Evolutionary conservation across 202 grass and related monocot species (phyloP).

Genomic region (Carex sylvatica): DNA sequence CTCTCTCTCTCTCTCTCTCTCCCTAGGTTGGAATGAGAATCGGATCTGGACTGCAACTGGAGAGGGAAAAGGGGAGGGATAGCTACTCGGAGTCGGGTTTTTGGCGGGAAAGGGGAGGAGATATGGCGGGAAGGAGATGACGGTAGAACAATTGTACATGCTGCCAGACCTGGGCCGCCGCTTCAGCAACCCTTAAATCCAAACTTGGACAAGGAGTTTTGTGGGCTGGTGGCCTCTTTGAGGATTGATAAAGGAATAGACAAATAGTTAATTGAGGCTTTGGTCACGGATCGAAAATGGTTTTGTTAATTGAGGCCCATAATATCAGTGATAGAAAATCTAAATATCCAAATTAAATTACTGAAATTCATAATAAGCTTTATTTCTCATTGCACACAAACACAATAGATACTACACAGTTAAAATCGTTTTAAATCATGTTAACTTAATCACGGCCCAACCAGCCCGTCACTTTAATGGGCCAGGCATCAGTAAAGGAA

Average conservation of each 20-base stretch:
- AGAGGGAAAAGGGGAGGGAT: conserved; percentile 20
- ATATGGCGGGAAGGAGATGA: conserved; percentile 62
- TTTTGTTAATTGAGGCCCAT: not conserved
- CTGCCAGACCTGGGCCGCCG: not conserved
- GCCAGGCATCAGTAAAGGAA: not conserved
- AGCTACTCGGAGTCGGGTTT: conserved; percentile 24
- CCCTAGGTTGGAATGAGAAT: not conserved
- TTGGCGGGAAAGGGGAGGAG: conserved; percentile 58
- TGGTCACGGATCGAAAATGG: not conserved
- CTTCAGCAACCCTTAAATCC: not conserved
- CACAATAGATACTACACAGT: too few relatives aligned
- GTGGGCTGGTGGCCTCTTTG: not conserved
- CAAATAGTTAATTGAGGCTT: not conserved
- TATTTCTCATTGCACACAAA: too few relatives aligned
- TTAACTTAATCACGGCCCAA: not conserved
- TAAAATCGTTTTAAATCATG: too few relatives aligned
- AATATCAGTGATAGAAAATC: not conserved
- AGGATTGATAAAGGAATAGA: not conserved
- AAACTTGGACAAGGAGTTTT: not conserved
- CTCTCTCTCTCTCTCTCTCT: conserved; percentile 8
- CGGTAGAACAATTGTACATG: not conserved
- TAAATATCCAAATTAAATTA: too few relatives aligned
- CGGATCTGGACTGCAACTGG: conserved; percentile 8
- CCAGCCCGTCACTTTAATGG: not conserved
- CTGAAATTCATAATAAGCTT: too few relatives aligned